Conservation (phyloP, 495 filamentous ascomycete genomes). For the Xylaria grammica region DNA sequence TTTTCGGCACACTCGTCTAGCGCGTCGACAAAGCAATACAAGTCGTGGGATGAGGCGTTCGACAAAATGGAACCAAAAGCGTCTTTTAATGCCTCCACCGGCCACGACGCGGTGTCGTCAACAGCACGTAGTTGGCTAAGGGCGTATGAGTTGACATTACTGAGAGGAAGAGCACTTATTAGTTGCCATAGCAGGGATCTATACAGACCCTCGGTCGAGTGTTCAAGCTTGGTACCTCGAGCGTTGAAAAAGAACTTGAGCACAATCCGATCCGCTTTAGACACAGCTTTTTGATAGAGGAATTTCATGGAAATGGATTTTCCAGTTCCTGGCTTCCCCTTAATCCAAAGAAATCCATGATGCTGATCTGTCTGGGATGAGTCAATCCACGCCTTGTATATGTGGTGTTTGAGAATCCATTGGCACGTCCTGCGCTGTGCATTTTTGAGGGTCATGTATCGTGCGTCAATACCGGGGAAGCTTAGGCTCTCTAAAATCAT, state of each 20-base stretch:
- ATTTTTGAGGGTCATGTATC: neutral
- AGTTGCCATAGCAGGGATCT: slow-evolving; percentile 53
- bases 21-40: slow-evolving; percentile 50
- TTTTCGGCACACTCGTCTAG: slow-evolving; percentile 48
- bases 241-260: slow-evolving; percentile 61
- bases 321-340: slow-evolving; percentile 58
- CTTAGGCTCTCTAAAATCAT: neutral
- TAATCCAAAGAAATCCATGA: slow-evolving; percentile 59
- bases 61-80: slow-evolving; percentile 37
- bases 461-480: neutral
- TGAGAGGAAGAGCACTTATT: slow-evolving; percentile 30
- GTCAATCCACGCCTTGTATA: slow-evolving; percentile 47
- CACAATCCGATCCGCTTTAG: slow-evolving; percentile 14
- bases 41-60: slow-evolving; percentile 22
- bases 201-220: slow-evolving; percentile 47
- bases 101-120: slow-evolving; percentile 1
- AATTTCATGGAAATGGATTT: slow-evolving; percentile 62
- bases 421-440: slow-evolving; percentile 1
- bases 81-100: slow-evolving; percentile 32
- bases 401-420: neutral
- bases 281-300: slow-evolving; percentile 33
- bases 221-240: slow-evolving; percentile 27
- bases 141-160: slow-evolving; percentile 33
- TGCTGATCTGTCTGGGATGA: slow-evolving; percentile 34
- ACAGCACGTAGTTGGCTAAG: slow-evolving; percentile 5